Percentiles rank a stretch among this genome's conserved stretches.
phyloP scores from a whole-genome alignment of 306 rosid genomes.

The Cotoneaster glaucophyllus region DNA sequence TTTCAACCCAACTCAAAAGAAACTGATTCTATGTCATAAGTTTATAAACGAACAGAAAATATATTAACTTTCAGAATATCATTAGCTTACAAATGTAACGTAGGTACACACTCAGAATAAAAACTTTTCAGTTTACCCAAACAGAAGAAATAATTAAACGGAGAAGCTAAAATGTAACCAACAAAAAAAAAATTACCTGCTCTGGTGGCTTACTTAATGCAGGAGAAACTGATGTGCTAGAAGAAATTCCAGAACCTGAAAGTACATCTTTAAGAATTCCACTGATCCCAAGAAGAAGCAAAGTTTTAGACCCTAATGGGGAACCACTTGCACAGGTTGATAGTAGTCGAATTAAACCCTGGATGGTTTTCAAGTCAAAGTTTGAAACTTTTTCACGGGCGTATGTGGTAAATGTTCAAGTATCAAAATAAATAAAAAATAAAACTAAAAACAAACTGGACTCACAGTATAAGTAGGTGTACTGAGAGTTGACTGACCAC shows the following conservation, averaged over 20 bases:
- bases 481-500: slow-evolving; percentile 95
- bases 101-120: background rate
- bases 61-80: background rate
- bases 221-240: slow-evolving; percentile 77
- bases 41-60: background rate
- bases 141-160: background rate
- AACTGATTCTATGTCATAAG: background rate
- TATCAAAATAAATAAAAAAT: background rate
- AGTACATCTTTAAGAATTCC: slow-evolving; percentile 88
- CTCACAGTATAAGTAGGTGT: slow-evolving; percentile 87
- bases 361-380: slow-evolving; percentile 33
- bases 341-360: slow-evolving; percentile 96
- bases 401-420: background rate
- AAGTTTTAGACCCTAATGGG: slow-evolving; percentile 86
- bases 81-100: background rate
- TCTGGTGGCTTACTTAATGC: slow-evolving; percentile 86
- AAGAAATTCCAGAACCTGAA: slow-evolving; percentile 77
- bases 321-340: slow-evolving; percentile 98
- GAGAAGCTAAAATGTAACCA: background rate
- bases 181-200: slow-evolving; percentile 45
- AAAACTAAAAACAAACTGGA: slow-evolving; percentile 6
- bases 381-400: background rate
- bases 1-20: background rate
- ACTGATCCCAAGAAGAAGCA: slow-evolving; percentile 88
- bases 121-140: background rate